Evolutionary conservation across 1,284 basidiomycete genomes (phyloP).

Genomic region (Ceratobasidium theobromae): DNA sequence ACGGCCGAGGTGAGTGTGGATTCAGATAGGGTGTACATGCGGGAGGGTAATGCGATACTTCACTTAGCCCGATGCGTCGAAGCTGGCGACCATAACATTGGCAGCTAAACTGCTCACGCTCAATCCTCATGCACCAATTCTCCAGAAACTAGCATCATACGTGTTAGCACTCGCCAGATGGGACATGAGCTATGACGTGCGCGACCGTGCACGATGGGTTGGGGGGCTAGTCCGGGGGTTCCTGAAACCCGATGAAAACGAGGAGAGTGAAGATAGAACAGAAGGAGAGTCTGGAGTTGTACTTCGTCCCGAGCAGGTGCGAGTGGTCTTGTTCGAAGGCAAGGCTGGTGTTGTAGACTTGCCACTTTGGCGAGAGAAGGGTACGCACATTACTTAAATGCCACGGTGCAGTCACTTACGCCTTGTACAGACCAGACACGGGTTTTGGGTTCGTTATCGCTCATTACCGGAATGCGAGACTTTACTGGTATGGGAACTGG

Average conservation of each 20-base stretch:
- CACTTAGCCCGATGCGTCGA: conserved; percentile 61
- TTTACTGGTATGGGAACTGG: conserved; percentile 47
- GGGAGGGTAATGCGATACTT: neutral
- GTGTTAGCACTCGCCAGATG: conserved; percentile 84
- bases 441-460: conserved; percentile 59
- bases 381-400: conserved; percentile 38
- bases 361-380: conserved; percentile 41
- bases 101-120: conserved; percentile 79
- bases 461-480: conserved; percentile 51
- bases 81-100: conserved; percentile 80
- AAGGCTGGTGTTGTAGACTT: conserved; percentile 45
- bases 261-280: conserved; percentile 6
- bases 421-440: conserved; percentile 41
- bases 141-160: conserved; percentile 61
- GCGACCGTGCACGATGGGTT: conserved; percentile 83
- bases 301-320: conserved; percentile 77
- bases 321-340: conserved; percentile 74
- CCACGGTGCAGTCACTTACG: neutral
- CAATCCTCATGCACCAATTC: conserved; percentile 54
- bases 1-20: conserved; percentile 59
- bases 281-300: conserved; percentile 63
- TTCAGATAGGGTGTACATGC: neutral
- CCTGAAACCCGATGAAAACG: conserved; percentile 43
- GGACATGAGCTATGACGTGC: conserved; percentile 82
- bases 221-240: conserved; percentile 67